phyloP scores from a whole-genome alignment of 2,329 filamentous ascomycete genomes.

The Sporothrix protearum region DNA sequence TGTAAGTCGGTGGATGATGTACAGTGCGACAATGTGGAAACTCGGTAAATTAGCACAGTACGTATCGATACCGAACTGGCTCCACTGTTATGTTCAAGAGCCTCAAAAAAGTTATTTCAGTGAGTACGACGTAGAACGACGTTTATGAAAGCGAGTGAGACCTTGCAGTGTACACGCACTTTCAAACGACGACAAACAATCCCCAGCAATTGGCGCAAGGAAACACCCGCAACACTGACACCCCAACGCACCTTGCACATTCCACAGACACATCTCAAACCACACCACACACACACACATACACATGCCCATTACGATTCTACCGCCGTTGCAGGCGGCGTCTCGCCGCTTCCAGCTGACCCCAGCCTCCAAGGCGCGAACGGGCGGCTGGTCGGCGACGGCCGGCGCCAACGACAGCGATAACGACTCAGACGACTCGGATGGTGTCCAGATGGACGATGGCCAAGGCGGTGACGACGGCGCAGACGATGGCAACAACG shows the following conservation, averaged over 20 bases:
- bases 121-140: not conserved
- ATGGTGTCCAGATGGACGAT: conserved; percentile 45
- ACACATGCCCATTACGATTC: conserved; percentile 49
- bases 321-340: conserved; percentile 40
- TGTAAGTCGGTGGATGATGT: not conserved
- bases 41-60: not conserved
- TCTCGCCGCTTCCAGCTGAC: conserved; percentile 25
- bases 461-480: not conserved
- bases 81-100: not conserved
- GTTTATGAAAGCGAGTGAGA: not conserved
- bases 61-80: not conserved
- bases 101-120: conserved; percentile 9
- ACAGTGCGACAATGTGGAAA: not conserved
- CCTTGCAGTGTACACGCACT: not conserved
- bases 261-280: too few species aligned
- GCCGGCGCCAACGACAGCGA: conserved; percentile 21
- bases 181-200: not conserved
- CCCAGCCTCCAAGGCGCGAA: not conserved
- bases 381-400: not conserved
- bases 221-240: too few species aligned
- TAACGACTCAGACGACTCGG: conserved; percentile 38
- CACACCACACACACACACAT: not conserved
- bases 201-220: not conserved
- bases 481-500: not conserved
- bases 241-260: too few species aligned